These are phyloP conservation scores for Metschnikowia continentalis DNA, from an alignment of 805 yeast species.

Conservation along the genomic window DNA sequence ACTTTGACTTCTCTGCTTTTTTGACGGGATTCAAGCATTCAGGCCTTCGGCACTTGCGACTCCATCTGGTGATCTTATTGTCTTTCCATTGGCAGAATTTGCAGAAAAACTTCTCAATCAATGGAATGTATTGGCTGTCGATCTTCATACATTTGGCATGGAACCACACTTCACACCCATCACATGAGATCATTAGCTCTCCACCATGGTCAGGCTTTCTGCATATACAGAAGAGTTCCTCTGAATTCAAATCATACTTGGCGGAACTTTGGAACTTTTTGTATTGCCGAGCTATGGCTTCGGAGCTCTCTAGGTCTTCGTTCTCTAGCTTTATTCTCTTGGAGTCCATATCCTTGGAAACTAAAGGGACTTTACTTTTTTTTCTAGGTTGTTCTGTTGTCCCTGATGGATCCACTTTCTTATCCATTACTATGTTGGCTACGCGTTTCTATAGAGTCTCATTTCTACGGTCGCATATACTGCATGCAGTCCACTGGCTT, in stretches of 20 bases:
- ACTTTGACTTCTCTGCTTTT: constrained; percentile 50
- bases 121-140: constrained; percentile 43
- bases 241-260: constrained; percentile 47
- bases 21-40: constrained; percentile 55
- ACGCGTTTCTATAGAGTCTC: not conserved
- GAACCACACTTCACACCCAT: constrained; percentile 93
- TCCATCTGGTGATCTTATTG: constrained; percentile 60
- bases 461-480: not conserved
- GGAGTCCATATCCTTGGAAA: constrained; percentile 7
- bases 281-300: constrained; percentile 34
- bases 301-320: constrained; percentile 23
- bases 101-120: constrained; percentile 67
- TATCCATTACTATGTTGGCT: not conserved
- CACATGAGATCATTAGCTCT: constrained; percentile 88
- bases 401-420: not conserved
- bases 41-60: constrained; percentile 63
- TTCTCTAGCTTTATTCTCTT: constrained; percentile 10
- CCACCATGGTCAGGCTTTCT: constrained; percentile 71
- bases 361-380: constrained; percentile 15
- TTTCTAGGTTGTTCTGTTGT: constrained; percentile 5
- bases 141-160: constrained; percentile 77
- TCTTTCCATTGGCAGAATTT: constrained; percentile 61
- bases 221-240: constrained; percentile 74
- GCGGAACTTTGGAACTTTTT: constrained; percentile 33
- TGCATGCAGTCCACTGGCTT: not conserved